phyloP scores from a whole-genome alignment of 257 asterid species.

The Solanum bulbocastanum region DNA sequence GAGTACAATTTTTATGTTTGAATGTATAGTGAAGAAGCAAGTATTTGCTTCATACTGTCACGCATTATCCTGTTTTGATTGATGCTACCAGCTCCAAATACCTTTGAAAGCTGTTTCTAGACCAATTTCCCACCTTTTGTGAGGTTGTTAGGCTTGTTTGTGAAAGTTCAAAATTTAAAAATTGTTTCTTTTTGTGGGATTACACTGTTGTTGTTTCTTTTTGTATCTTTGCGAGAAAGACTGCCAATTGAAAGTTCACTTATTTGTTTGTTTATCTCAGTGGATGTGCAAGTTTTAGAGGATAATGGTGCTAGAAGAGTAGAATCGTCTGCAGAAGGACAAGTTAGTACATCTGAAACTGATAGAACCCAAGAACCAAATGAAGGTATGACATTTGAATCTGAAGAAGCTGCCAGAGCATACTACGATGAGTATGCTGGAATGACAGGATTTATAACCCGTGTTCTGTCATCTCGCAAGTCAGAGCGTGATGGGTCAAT shows the following conservation, averaged over 20 bases:
- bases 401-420: conserved; percentile 59
- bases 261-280: conserved; percentile 10
- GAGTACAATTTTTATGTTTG: background rate
- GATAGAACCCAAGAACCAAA: conserved; percentile 35
- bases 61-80: background rate
- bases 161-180: background rate
- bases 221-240: background rate
- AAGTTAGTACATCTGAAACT: conserved; percentile 14
- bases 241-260: conserved; percentile 3
- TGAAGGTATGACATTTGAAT: conserved; percentile 55
- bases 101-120: background rate
- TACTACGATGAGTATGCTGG: conserved; percentile 54
- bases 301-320: conserved; percentile 26
- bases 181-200: background rate
- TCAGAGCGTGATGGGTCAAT: conserved; percentile 63
- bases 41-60: background rate
- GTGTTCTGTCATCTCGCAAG: conserved; percentile 51
- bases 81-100: background rate
- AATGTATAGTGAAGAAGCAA: background rate
- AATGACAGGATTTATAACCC: conserved; percentile 42
- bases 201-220: background rate
- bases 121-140: background rate
- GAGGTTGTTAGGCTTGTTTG: background rate
- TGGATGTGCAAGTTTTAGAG: conserved; percentile 31
- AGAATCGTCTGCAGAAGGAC: conserved; percentile 28